Evolutionary conservation across 257 asterid genomes (phyloP).

Genomic region (Nicotiana noctiflora): DNA sequence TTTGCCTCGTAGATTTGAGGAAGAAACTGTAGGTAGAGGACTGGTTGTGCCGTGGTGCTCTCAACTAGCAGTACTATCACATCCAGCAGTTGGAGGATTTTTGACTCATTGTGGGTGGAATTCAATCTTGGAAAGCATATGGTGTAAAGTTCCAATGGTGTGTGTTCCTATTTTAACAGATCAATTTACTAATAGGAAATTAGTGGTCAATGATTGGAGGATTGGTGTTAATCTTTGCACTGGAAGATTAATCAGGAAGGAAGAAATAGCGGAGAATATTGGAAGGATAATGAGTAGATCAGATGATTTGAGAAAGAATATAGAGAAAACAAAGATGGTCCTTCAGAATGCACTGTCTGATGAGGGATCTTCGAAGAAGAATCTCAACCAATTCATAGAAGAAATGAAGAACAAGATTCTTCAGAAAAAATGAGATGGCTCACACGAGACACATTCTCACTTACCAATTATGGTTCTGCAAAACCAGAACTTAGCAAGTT

Average conservation of each 20-base stretch:
- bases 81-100: constrained; percentile 13
- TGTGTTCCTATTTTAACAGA: constrained; percentile 9
- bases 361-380: constrained; percentile 5
- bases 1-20: constrained; percentile 10
- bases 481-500: neutral
- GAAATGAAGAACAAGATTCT: neutral
- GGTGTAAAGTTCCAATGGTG: constrained; percentile 10
- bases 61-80: constrained; percentile 16
- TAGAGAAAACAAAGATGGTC: neutral
- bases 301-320: constrained; percentile 1
- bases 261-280: constrained; percentile 4
- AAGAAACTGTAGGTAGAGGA: constrained; percentile 11
- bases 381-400: neutral
- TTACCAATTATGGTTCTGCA: neutral
- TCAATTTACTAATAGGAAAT: constrained; percentile 13
- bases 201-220: constrained; percentile 13
- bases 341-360: neutral
- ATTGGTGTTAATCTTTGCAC: constrained; percentile 9
- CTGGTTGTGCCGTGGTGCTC: constrained; percentile 17
- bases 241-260: neutral
- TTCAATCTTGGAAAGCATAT: constrained; percentile 10
- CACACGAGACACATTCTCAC: neutral
- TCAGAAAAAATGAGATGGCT: neutral
- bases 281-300: neutral
- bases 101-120: constrained; percentile 16